A percentile compares a stretch with the other conserved stretches of the same genome.
These are phyloP conservation scores for Austroboletus novae-zelandiae DNA, from an alignment of 1,284 basidiomycete species.

Conservation along the genomic window DNA sequence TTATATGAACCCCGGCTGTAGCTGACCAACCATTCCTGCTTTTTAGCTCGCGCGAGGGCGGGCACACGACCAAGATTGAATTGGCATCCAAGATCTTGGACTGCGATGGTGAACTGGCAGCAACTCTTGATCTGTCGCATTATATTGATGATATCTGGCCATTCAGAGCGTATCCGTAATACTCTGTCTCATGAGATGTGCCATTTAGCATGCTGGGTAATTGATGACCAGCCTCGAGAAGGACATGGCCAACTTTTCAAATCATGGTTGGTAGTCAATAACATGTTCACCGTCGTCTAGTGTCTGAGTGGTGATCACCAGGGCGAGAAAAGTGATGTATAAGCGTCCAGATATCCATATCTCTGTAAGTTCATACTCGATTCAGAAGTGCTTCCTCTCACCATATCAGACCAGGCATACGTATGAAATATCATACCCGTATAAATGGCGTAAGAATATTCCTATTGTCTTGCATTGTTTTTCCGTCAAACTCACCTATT, in stretches of 20 bases:
- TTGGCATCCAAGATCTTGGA: slow-evolving; percentile 78
- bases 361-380: slow-evolving; percentile 46
- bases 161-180: slow-evolving; percentile 67
- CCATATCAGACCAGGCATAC: slow-evolving; percentile 60
- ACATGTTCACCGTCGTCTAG: background rate
- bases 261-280: slow-evolving; percentile 50
- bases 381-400: slow-evolving; percentile 2
- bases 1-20: background rate
- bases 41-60: slow-evolving; percentile 49
- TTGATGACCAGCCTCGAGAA: slow-evolving; percentile 63
- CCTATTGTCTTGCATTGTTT: background rate
- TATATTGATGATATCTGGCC: background rate
- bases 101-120: slow-evolving; percentile 50
- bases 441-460: slow-evolving; percentile 63
- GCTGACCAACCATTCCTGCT: slow-evolving; percentile 25
- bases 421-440: slow-evolving; percentile 78
- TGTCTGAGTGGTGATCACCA: slow-evolving; percentile 25
- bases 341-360: slow-evolving; percentile 65
- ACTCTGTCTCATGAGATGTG: slow-evolving; percentile 89
- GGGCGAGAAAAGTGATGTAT: slow-evolving; percentile 64
- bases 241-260: slow-evolving; percentile 70
- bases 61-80: slow-evolving; percentile 61
- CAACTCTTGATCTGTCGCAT: background rate
- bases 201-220: slow-evolving; percentile 81
- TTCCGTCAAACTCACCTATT: background rate